Conservation (phyloP, 139 green algal genomes). For the Volvox africanus region DNA sequence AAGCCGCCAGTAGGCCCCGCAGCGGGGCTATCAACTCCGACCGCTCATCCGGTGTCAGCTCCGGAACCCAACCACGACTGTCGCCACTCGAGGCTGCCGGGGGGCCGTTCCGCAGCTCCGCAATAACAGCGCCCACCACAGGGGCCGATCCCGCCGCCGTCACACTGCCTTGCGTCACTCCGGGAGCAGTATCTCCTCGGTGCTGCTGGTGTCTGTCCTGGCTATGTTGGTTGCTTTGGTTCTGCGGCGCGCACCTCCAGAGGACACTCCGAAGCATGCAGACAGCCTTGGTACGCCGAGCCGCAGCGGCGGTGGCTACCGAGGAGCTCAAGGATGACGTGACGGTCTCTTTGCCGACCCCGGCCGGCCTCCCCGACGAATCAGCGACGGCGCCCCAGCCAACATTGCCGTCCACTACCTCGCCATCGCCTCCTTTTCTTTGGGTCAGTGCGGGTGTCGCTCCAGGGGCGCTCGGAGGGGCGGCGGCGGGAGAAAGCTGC, state of each 20-base stretch:
- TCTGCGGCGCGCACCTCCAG: neutral
- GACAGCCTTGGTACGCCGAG: conserved; percentile 1
- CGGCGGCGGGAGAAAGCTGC: neutral
- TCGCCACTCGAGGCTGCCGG: neutral
- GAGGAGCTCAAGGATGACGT: neutral
- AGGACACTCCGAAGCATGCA: conserved; percentile 18
- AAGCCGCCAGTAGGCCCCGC: neutral
- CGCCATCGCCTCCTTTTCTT: too few species aligned
- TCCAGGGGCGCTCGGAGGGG: too few species aligned
- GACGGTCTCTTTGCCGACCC: neutral
- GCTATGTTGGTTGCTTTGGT: neutral
- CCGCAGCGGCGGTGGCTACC: neutral
- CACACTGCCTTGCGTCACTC: neutral
- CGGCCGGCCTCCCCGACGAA: neutral
- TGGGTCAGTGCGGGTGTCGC: too few species aligned
- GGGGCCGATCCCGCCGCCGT: neutral
- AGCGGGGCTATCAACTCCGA: conserved; percentile 38
- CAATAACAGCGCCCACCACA: neutral
- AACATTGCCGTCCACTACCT: too few species aligned
- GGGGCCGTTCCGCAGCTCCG: neutral
- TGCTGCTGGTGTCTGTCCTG: neutral
- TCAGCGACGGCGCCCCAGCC: neutral
- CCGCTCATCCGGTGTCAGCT: conserved; percentile 35
- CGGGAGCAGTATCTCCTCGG: neutral
- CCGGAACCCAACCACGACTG: neutral